Base-by-base conservation (phyloP, 768 basidiomycete species). In the Boletellus sp. region DNA sequence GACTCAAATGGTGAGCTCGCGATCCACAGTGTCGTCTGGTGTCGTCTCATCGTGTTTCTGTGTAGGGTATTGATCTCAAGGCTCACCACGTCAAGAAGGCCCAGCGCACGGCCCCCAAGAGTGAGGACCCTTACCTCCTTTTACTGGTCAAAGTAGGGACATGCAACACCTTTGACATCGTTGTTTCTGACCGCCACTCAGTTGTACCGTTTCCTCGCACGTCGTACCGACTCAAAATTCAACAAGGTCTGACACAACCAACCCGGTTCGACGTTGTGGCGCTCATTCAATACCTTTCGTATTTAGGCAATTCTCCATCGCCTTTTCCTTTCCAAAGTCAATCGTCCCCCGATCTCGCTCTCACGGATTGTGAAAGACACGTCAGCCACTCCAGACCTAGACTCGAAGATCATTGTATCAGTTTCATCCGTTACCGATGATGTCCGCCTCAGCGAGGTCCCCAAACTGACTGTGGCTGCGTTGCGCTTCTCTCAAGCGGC, bases 81-180 rank as follows among this genome's bases (percentile, higher is more conserved):
- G 76, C 79, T 73, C 95, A 98, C 81, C 95, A 99, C 85, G 94
- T 96, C 85, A 95, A 90, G 86, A 97, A 96, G 83, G 84, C 94
- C 62, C 77, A 83, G 67, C 85, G 96, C 57, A 88, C 89, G 61
- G 91, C 91, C 56, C 96, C 96, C 71, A 91, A 90, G 80, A 95
- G 92, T 72, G 92, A 97, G 88, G 96, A 99, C 74, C 95, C 95
- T 16, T 98, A 99, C 78, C 83, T 99, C 63, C 85, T 96, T 64
- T 82, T 98, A 65, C 85, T 99, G 55, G 96, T 98, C 74, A 98
- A 97, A 84, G 94, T 94, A 67, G 53, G 73, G 23, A 32, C 42
- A 64, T 36, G 38, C 48, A 23, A 48, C 23, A 32, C 20, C 23
- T 38, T 63, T 26, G 13, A 19, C 51, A 48, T 37, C 6, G 17